A percentile compares a stretch with the other conserved stretches of the same genome.
Evolutionary conservation across 2,329 filamentous ascomycete genomes (phyloP).

Genomic region (Alternaria ventricosa): DNA sequence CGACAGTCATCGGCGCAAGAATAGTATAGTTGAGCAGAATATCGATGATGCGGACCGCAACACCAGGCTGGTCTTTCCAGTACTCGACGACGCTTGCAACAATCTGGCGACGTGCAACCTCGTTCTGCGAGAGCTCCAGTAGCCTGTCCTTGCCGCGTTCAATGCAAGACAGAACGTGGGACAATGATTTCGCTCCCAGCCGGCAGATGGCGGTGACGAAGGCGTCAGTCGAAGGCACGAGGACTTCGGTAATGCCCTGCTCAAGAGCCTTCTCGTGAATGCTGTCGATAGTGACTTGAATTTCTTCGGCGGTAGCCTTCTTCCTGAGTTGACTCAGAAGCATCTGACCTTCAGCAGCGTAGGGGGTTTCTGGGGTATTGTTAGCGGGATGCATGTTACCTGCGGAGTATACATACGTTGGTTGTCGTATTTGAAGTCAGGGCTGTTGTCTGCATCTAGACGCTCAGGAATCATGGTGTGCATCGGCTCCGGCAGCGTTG

Average conservation of each 20-base stretch:
- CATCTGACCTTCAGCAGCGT: slow-evolving; percentile 82
- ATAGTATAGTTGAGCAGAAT: slow-evolving; percentile 98
- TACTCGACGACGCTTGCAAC: slow-evolving; percentile 89
- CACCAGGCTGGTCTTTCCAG: slow-evolving; percentile 90
- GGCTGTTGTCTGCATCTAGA: slow-evolving; percentile 93
- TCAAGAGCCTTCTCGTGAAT: slow-evolving; percentile 82
- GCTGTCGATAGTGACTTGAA: slow-evolving; percentile 78
- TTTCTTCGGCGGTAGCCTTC: slow-evolving; percentile 84
- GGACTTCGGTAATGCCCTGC: slow-evolving; percentile 72
- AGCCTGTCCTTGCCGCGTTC: slow-evolving; percentile 92
- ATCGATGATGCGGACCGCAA: slow-evolving; percentile 90
- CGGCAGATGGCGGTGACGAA: slow-evolving; percentile 94
- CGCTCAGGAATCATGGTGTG: slow-evolving; percentile 79
- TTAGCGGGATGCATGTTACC: background rate
- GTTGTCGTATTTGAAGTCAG: slow-evolving; percentile 87
- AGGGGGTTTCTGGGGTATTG: slow-evolving; percentile 69
- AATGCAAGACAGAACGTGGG: slow-evolving; percentile 93
- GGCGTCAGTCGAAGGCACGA: slow-evolving; percentile 88
- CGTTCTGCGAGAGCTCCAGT: slow-evolving; percentile 74
- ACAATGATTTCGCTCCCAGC: slow-evolving; percentile 93
- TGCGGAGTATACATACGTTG: slow-evolving; percentile 63
- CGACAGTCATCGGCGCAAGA: slow-evolving; percentile 80
- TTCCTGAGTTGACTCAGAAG: slow-evolving; percentile 79
- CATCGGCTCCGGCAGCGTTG: slow-evolving; percentile 86
- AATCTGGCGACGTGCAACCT: slow-evolving; percentile 83